Evolutionary conservation across 2,329 filamentous ascomycete species (phyloP).

Genomic region (Aspergillus sp.): DNA sequence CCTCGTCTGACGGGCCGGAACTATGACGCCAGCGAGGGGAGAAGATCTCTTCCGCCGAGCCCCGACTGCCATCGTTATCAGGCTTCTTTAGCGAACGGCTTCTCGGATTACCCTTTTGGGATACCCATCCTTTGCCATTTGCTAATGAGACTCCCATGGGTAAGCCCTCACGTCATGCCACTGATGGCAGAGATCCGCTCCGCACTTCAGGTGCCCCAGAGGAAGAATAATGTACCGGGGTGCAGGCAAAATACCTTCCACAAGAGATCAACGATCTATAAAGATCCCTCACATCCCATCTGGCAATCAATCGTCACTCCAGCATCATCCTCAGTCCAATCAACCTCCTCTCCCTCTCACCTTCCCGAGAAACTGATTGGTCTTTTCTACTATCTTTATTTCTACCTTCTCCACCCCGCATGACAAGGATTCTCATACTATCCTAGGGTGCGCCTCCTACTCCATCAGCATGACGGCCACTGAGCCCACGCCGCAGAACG

Average conservation of each 20-base stretch:
- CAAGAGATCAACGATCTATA: neutral
- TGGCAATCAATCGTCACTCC: neutral
- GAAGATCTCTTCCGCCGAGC: neutral
- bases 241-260: neutral
- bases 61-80: constrained; percentile 1
- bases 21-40: constrained; percentile 1
- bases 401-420: neutral
- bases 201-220: neutral
- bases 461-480: neutral
- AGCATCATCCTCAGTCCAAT: constrained; percentile 1
- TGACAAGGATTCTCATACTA: neutral
- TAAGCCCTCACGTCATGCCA: constrained; percentile 1
- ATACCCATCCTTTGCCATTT: neutral
- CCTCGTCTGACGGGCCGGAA: neutral
- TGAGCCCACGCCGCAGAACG: neutral
- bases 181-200: neutral
- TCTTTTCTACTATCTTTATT: neutral
- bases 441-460: neutral
- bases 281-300: neutral
- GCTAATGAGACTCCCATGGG: neutral
- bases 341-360: neutral
- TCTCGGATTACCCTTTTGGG: neutral
- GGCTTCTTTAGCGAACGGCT: neutral
- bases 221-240: neutral
- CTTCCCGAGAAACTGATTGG: neutral